Percentiles rank a stretch among this genome's conserved stretches.
Evolutionary conservation across 441 rosid species (phyloP).

Genomic region (Macaranga tanarius): DNA sequence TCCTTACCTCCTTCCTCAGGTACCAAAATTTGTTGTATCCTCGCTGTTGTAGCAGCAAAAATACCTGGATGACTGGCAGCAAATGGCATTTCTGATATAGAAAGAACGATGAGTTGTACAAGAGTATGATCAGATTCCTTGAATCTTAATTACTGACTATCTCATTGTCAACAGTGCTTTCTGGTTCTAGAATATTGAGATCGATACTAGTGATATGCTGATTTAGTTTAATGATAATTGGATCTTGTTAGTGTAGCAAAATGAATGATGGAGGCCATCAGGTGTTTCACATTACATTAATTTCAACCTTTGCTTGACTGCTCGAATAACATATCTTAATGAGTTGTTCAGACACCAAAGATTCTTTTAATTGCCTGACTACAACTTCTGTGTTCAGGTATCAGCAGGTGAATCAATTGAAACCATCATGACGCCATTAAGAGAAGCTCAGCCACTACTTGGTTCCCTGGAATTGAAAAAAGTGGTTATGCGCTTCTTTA

Average conservation of each 20-base stretch:
- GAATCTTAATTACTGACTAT: no score
- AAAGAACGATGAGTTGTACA: no score
- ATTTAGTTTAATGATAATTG: not conserved
- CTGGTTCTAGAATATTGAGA: not conserved
- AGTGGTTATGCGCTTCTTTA: slow-evolving; percentile 61
- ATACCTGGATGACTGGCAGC: not conserved
- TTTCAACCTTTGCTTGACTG: not conserved
- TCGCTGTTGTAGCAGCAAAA: not conserved
- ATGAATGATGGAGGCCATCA: not conserved
- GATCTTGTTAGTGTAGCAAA: slow-evolving; percentile 5
- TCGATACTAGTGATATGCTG: not conserved
- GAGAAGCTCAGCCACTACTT: slow-evolving; percentile 57
- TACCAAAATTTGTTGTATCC: slow-evolving; percentile 21
- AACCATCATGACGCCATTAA: slow-evolving; percentile 52
- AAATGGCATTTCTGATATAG: not conserved
- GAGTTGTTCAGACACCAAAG: not conserved
- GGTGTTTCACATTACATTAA: not conserved
- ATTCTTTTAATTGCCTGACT: slow-evolving; percentile 5
- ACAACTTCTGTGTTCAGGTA: slow-evolving; percentile 36
- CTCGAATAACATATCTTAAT: not conserved
- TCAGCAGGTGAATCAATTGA: slow-evolving; percentile 58
- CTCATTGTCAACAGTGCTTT: not conserved
- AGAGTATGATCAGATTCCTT: no score
- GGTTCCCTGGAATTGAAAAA: slow-evolving; percentile 44
- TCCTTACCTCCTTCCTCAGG: slow-evolving; percentile 61